Evolutionary conservation across 2,329 filamentous ascomycete species (phyloP), one percentile per base, ranked within the genome.

Genomic region (Penicillium sp.): DNA sequence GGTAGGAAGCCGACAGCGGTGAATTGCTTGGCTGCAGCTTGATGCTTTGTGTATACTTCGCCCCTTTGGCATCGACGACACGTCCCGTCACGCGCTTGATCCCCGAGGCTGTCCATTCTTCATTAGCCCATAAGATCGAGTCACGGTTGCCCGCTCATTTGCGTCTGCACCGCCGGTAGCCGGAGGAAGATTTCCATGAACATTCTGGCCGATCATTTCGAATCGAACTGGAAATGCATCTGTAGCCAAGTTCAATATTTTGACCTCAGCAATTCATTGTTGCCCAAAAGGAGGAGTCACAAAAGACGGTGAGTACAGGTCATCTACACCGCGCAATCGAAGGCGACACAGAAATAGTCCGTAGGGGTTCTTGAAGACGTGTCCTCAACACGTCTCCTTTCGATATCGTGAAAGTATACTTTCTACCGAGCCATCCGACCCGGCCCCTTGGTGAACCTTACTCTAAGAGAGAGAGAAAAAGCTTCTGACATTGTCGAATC

Each of bases 271-370:
- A 46, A 44, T 48, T 52, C 22, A 46, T 62, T 58, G 53, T 62
- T 55, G 54, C 60, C 56, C 45, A n/a, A n/a, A 53, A 61, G 35
- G 43, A 53, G 19, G 24, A 47, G 47, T 57, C 37, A 45, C 49
- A 66, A 66, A 65, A 66, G 64, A 66, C 64, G 64, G 64, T 66
- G 64, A 64, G 58, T 37, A 56, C 52, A 59, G 55, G 51, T 61
- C 55, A 59, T 60, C 52, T 27, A 52, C 57, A 56, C 46, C 37
- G 35, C 43, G 45, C 41, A 46, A 26, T 21, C 37, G 21, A 27
- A 13, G 19, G 14, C n/a, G 19, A 33, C n/a, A 26, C 19, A 52
- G 16, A 39, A 24, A 52, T 29, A 31, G 26, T 13, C 31, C 26
- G 1, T 1, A 31, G 21, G 21, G 19, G 26, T 24, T 21, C 27